Conservation (phyloP, 495 filamentous ascomycete species). For the Aspergillus egyptiacus region DNA sequence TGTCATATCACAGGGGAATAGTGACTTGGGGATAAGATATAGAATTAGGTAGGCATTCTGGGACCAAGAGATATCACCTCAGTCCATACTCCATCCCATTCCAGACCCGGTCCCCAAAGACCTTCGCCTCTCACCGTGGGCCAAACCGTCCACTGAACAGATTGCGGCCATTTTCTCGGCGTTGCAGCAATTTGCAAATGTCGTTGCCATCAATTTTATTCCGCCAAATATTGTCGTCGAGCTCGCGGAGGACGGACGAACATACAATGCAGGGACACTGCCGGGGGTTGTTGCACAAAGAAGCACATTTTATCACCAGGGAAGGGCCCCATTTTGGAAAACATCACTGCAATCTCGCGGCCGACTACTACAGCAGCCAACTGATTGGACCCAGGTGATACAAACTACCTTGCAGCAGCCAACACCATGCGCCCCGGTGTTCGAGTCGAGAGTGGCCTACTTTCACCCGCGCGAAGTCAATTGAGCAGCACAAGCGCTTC, state of each 20-base stretch:
- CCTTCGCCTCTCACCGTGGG: no score
- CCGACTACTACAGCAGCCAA: neutral
- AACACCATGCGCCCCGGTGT: slow-evolving; percentile 1
- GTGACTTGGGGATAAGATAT: no score
- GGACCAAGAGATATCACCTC: no score
- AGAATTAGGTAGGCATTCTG: no score
- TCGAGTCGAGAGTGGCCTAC: neutral
- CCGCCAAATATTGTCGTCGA: slow-evolving; percentile 2
- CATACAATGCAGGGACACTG: neutral
- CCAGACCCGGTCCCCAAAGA: no score
- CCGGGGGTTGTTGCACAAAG: neutral
- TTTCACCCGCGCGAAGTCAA: neutral
- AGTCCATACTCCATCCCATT: no score
- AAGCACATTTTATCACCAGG: neutral
- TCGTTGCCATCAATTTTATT: neutral
- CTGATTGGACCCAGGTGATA: neutral
- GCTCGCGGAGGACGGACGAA: neutral
- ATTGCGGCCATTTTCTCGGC: neutral
- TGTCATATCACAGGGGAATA: no score
- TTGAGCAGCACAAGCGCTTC: neutral
- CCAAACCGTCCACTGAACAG: neutral
- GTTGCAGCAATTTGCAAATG: neutral
- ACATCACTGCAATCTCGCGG: neutral
- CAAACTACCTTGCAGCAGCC: neutral
- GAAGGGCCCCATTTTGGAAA: neutral